Evolutionary conservation across 371 early-diverging fungal species (phyloP).

Genomic region (Rhizopus arrhizus): DNA sequence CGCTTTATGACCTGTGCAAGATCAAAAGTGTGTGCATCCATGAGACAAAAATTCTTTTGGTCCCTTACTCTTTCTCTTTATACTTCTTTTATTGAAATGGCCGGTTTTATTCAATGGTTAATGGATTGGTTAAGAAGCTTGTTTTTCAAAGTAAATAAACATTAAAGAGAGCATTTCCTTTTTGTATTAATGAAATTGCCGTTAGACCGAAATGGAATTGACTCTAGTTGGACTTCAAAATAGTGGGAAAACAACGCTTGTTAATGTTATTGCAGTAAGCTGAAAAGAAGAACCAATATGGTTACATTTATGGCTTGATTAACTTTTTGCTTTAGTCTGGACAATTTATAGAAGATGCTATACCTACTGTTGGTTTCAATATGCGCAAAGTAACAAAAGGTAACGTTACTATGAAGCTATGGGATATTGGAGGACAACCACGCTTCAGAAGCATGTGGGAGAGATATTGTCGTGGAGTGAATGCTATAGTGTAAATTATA

Average conservation of each 20-base stretch:
- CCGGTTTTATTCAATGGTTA: constrained; percentile 70
- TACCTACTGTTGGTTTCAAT: constrained; percentile 98
- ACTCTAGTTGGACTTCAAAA: constrained; percentile 97
- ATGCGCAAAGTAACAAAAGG: constrained; percentile 95
- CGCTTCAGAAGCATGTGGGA: constrained; percentile 98
- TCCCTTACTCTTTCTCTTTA: not conserved
- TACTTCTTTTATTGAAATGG: constrained; percentile 34
- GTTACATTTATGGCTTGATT: not conserved
- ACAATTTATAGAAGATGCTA: constrained; percentile 94
- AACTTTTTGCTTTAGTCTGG: constrained; percentile 66
- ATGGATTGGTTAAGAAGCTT: constrained; percentile 91
- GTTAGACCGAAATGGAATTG: constrained; percentile 38
- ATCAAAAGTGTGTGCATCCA: too few species aligned
- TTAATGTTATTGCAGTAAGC: constrained; percentile 95
- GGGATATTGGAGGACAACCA: constrained; percentile 99
- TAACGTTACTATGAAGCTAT: constrained; percentile 95
- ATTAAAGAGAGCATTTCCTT: not conserved
- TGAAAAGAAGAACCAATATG: not conserved
- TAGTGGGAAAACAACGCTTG: constrained; percentile 97
- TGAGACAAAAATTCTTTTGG: too few species aligned
- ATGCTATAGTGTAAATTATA: constrained; percentile 91
- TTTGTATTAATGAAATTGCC: not conserved
- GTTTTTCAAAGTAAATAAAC: constrained; percentile 83
- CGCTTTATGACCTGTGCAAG: too few species aligned
- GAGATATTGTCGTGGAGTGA: constrained; percentile 92